These are phyloP conservation scores for Neurospora pannonica DNA, from an alignment of 495 filamentous ascomycete species.

Conservation along the genomic window DNA sequence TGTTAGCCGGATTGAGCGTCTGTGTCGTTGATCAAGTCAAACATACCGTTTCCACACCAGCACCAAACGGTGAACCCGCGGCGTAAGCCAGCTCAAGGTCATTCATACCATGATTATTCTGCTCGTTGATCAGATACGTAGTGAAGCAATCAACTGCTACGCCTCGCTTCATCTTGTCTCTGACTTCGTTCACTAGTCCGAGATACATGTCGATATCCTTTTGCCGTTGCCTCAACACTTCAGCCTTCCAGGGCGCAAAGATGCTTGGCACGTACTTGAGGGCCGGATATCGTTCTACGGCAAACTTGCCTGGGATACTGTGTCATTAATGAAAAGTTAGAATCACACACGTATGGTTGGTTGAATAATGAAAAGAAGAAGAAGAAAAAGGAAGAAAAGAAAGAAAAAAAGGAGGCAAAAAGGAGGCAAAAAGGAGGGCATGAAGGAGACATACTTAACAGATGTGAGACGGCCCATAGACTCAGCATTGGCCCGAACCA, in stretches of 20 bases:
- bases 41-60: conserved; percentile 62
- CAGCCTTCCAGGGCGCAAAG: conserved; percentile 48
- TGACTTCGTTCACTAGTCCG: conserved; percentile 34
- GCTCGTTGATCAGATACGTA: conserved; percentile 39
- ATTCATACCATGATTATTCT: conserved; percentile 34
- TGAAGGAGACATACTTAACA: conserved; percentile 31
- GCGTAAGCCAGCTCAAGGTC: conserved; percentile 49
- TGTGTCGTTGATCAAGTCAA: too few relatives aligned
- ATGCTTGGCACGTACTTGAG: conserved; percentile 43
- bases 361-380: too few relatives aligned
- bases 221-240: conserved; percentile 42
- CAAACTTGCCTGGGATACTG: conserved; percentile 47
- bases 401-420: too few relatives aligned
- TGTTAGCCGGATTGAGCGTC: too few relatives aligned
- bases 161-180: conserved; percentile 22
- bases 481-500: conserved; percentile 40
- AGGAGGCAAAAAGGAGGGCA: too few relatives aligned
- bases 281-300: conserved; percentile 47
- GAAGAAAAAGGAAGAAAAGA: too few relatives aligned
- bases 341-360: background rate
- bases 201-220: conserved; percentile 43
- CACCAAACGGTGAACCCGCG: conserved; percentile 51
- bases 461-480: conserved; percentile 49
- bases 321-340: background rate
- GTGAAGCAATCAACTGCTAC: conserved; percentile 38